These are phyloP conservation scores for Parathielavia appendiculata DNA, from an alignment of 495 filamentous ascomycete genomes.

Conservation along the genomic window DNA sequence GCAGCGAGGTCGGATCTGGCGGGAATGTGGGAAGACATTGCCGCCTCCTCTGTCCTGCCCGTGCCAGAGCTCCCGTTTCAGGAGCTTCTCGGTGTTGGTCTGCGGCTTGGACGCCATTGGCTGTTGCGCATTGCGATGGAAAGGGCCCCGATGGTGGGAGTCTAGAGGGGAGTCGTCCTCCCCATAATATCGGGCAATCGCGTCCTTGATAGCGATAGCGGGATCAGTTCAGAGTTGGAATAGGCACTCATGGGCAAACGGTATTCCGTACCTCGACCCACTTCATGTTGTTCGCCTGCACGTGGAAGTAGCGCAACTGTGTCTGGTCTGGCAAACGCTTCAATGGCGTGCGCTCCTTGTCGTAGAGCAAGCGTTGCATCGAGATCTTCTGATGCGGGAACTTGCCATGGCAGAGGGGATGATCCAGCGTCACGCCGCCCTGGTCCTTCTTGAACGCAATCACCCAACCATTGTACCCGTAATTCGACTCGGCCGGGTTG, in stretches of 20 bases:
- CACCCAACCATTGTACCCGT: slow-evolving; percentile 31
- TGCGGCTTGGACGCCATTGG: slow-evolving; percentile 17
- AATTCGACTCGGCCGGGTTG: slow-evolving; percentile 22
- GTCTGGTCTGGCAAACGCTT: slow-evolving; percentile 18
- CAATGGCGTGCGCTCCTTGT: slow-evolving; percentile 20
- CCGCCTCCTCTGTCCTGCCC: slow-evolving; percentile 26
- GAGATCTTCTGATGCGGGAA: slow-evolving; percentile 32
- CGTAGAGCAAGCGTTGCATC: slow-evolving; percentile 24
- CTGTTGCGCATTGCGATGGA: slow-evolving; percentile 17
- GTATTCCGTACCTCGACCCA: slow-evolving; percentile 19
- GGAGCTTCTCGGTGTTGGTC: slow-evolving; percentile 26
- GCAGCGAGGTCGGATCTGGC: slow-evolving; percentile 27
- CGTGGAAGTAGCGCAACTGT: slow-evolving; percentile 29
- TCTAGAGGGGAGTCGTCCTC: slow-evolving; percentile 22
- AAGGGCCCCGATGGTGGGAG: slow-evolving; percentile 10
- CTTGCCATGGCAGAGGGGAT: slow-evolving; percentile 23
- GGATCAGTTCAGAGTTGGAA: neutral
- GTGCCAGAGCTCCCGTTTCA: slow-evolving; percentile 30
- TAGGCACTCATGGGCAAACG: neutral
- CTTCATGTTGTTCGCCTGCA: slow-evolving; percentile 31
- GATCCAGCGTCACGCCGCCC: slow-evolving; percentile 24
- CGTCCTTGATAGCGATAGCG: slow-evolving; percentile 5
- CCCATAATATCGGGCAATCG: slow-evolving; percentile 24
- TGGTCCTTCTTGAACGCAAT: slow-evolving; percentile 24
- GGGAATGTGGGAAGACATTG: slow-evolving; percentile 23